These are phyloP conservation scores for Pseudogymnoascus sp. DNA, from an alignment of 2,329 filamentous ascomycete genomes.

Conservation along the genomic window DNA sequence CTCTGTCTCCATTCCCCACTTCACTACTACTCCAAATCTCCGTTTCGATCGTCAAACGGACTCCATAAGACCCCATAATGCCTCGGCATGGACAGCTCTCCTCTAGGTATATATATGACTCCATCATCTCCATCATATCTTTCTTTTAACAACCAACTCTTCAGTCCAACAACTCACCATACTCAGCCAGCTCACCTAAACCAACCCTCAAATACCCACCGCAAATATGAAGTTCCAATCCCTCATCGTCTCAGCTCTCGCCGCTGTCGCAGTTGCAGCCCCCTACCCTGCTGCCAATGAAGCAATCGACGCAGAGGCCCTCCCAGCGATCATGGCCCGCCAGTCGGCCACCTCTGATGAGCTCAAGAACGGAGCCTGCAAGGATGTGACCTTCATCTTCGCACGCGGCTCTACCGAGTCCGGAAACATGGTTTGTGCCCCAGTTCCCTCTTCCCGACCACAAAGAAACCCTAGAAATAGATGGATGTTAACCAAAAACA, in stretches of 20 bases:
- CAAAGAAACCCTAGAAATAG: neutral
- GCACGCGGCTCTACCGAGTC: conserved; percentile 41
- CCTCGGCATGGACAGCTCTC: neutral
- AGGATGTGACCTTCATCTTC: conserved; percentile 39
- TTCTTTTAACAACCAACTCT: neutral
- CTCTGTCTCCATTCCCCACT: neutral
- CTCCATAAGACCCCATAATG: neutral
- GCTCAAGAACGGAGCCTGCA: conserved; percentile 26
- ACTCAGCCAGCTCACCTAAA: neutral
- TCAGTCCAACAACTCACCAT: neutral
- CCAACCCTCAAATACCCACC: neutral
- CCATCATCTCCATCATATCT: neutral
- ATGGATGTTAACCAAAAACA: conserved; percentile 9
- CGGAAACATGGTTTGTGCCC: conserved; percentile 40
- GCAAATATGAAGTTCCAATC: conserved; percentile 7
- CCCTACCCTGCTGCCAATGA: neutral
- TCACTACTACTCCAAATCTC: neutral
- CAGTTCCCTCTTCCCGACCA: too few relatives aligned
- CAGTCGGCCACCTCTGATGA: conserved; percentile 12
- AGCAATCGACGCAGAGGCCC: neutral
- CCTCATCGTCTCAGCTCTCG: neutral
- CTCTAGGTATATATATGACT: neutral
- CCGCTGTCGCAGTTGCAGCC: neutral
- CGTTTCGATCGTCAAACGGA: neutral
- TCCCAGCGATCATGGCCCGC: neutral